Base-by-base conservation (phyloP, 129 eudicot genomes). In the Scalesia atractyloides region DNA sequence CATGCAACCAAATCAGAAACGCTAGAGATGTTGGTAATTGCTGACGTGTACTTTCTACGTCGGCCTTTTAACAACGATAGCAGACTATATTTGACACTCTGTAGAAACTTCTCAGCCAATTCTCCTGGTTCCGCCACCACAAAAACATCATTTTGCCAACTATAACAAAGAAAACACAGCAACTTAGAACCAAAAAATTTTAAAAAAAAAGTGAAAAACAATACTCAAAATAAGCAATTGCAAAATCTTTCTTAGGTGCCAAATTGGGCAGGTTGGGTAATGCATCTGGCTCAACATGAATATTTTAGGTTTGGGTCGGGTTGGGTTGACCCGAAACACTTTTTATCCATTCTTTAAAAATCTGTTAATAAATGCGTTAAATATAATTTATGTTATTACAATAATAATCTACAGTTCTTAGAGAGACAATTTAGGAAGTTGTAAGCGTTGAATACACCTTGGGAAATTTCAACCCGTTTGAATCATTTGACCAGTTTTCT, bases 111-210 rank as follows among this genome's bases (percentile, higher is more conserved):
- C 17, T 95, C 99, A 1, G 99, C 97, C 52, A 88, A 88, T 70
- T 95, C 99, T 69, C 99, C 99, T 41, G 99, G 99, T 78, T 95
- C 99, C 43, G 99, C 99, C 51, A 95, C 99, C 83, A 95, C 99
- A 83, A 88, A 95, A 44, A 95, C 99, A 76, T 95, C 99, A 76
- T 88, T 95, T 84, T 95, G 97, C 99, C 97, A 95, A 74, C 99
- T 94, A 70, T 46, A 82, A 39, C 34, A 76, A 33, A 1, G 58
- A 73, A 63, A 60, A 62, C 34, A 65, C 39, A 71, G 64, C 77
- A 69, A 52, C 46, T 81, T 44, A 74, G 20, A 61, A 36, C 68
- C 26, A 37, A 37, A 57, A 54, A n/a, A 19, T 41, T 41, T n/a
- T n/a, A n/a, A n/a, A n/a, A n/a, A n/a, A 41, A 9, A 41, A 41